Evolutionary conservation across 1,139 yeast species (phyloP).

Genomic region (Geotrichum siamense): DNA sequence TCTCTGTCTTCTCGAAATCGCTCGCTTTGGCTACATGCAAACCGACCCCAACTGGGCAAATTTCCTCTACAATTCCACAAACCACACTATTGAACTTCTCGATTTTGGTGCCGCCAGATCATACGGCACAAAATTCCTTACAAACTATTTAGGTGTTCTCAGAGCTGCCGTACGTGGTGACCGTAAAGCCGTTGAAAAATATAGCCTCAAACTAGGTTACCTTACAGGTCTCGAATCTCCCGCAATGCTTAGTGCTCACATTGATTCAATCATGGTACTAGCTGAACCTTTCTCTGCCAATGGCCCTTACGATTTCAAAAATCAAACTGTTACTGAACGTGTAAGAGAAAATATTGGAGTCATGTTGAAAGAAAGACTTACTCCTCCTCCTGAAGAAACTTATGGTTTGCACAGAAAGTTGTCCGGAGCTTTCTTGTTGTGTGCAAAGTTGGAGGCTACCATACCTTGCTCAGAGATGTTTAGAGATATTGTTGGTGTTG

Average conservation of each 20-base stretch:
- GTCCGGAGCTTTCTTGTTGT: slow-evolving; percentile 86
- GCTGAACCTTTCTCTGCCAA: slow-evolving; percentile 80
- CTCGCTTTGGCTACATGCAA: slow-evolving; percentile 85
- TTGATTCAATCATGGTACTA: slow-evolving; percentile 80
- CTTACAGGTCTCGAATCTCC: slow-evolving; percentile 85
- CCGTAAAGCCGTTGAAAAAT: slow-evolving; percentile 53
- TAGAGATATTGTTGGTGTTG: slow-evolving; percentile 57
- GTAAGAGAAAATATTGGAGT: slow-evolving; percentile 77
- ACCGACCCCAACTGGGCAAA: slow-evolving; percentile 99
- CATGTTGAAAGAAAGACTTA: slow-evolving; percentile 83
- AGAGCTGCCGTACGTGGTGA: slow-evolving; percentile 73
- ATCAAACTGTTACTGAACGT: slow-evolving; percentile 89
- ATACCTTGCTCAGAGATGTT: slow-evolving; percentile 80
- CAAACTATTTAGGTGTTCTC: slow-evolving; percentile 61
- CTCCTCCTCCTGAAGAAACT: slow-evolving; percentile 98
- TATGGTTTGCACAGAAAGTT: slow-evolving; percentile 90
- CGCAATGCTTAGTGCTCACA: slow-evolving; percentile 85
- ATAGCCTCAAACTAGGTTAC: slow-evolving; percentile 73
- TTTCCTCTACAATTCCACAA: slow-evolving; percentile 66
- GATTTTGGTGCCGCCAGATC: slow-evolving; percentile 96
- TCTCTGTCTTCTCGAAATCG: slow-evolving; percentile 77
- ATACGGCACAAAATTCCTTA: slow-evolving; percentile 59
- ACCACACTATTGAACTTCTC: slow-evolving; percentile 66
- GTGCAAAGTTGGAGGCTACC: slow-evolving; percentile 76
- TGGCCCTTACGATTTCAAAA: slow-evolving; percentile 53